These are phyloP conservation scores for Diaporthe vaccinii DNA, from an alignment of 2,329 filamentous ascomycete genomes.

Conservation along the genomic window DNA sequence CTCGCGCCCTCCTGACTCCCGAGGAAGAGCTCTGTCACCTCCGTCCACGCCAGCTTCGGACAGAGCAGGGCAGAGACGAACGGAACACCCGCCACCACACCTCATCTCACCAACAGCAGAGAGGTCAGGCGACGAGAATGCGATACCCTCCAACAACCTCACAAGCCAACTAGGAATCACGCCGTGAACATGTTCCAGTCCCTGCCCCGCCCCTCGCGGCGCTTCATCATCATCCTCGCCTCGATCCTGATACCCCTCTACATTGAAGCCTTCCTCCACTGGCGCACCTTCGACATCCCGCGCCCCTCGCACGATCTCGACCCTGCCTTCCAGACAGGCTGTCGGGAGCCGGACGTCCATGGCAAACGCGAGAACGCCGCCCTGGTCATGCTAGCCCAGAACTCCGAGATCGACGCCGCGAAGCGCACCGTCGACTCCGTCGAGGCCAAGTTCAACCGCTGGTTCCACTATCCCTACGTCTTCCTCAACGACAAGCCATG, in stretches of 20 bases:
- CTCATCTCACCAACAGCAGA: neutral
- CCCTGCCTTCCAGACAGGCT: conserved; percentile 55
- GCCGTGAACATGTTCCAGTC: conserved; percentile 51
- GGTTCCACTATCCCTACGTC: conserved; percentile 61
- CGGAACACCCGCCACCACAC: neutral
- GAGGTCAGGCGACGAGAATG: conserved; percentile 28
- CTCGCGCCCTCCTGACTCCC: neutral
- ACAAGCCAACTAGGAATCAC: conserved; percentile 46
- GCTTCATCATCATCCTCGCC: conserved; percentile 48
- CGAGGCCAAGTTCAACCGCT: conserved; percentile 60
- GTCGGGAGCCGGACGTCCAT: conserved; percentile 54
- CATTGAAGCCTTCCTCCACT: conserved; percentile 53
- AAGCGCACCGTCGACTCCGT: conserved; percentile 56
- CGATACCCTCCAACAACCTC: conserved; percentile 2
- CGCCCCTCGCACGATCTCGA: conserved; percentile 54
- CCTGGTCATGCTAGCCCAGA: conserved; percentile 62
- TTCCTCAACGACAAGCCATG: conserved; percentile 62
- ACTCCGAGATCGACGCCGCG: conserved; percentile 56
- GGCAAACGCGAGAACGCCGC: conserved; percentile 57
- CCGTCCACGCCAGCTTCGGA: neutral
- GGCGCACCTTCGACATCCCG: conserved; percentile 51
- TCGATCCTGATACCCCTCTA: conserved; percentile 48
- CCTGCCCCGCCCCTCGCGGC: conserved; percentile 39
- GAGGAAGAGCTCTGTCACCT: neutral
- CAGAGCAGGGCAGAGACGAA: neutral